Evolutionary conservation across 2,329 filamentous ascomycete genomes (phyloP).

Genomic region (Trichoderma atrobrunneum): DNA sequence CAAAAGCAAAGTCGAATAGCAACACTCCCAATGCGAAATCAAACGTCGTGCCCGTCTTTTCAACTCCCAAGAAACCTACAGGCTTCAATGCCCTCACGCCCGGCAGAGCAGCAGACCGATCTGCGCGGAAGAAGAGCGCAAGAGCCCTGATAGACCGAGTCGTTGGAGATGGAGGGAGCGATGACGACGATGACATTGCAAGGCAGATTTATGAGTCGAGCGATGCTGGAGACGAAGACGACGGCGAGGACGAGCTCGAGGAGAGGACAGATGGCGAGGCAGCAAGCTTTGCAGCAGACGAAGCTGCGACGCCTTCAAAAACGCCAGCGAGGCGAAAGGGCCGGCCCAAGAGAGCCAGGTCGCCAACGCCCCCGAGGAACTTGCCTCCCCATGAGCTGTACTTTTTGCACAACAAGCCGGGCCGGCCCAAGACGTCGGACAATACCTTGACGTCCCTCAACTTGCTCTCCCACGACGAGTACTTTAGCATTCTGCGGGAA

Average conservation of each 20-base stretch:
- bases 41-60: conserved; percentile 29
- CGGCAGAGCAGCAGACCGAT: conserved; percentile 73
- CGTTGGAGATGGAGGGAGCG: conserved; percentile 60
- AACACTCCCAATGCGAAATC: conserved; percentile 39
- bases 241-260: conserved; percentile 55
- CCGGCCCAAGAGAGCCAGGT: conserved; percentile 44
- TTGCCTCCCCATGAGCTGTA: conserved; percentile 87
- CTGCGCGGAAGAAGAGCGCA: conserved; percentile 82
- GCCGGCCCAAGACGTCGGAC: conserved; percentile 77
- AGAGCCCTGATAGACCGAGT: conserved; percentile 71
- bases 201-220: conserved; percentile 49
- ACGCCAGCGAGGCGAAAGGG: conserved; percentile 28
- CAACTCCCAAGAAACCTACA: conserved; percentile 39
- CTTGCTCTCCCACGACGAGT: conserved; percentile 87
- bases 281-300: conserved; percentile 27
- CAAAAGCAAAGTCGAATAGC: conserved; percentile 31
- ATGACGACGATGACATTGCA: conserved; percentile 54
- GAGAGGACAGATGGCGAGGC: conserved; percentile 31
- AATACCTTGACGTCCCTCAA: conserved; percentile 74
- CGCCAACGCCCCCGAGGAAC: conserved; percentile 76
- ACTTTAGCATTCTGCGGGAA: conserved; percentile 64
- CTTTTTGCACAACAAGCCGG: conserved; percentile 87
- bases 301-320: conserved; percentile 46
- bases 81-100: conserved; percentile 52
- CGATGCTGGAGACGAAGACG: conserved; percentile 73